These are phyloP conservation scores for Lophiotrema nucula DNA, from an alignment of 495 filamentous ascomycete species.

Conservation along the genomic window DNA sequence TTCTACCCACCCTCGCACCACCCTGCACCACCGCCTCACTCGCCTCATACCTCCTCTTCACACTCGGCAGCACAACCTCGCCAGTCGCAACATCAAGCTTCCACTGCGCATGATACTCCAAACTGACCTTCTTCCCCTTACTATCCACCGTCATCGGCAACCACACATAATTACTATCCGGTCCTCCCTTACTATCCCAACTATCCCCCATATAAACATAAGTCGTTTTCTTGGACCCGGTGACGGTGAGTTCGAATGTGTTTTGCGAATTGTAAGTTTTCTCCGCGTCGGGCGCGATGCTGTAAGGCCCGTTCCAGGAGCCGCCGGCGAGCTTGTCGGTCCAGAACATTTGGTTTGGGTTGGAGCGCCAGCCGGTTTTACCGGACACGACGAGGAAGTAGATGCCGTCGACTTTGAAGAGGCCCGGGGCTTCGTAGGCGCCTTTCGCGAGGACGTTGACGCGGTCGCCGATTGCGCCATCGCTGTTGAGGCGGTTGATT, in stretches of 20 bases:
- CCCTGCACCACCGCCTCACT: constrained; percentile 38
- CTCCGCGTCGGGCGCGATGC: constrained; percentile 45
- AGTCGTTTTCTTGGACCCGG: constrained; percentile 44
- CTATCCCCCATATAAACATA: constrained; percentile 50
- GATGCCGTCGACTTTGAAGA: constrained; percentile 44
- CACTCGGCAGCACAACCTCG: constrained; percentile 40
- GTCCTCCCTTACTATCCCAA: constrained; percentile 45
- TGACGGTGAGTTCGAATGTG: constrained; percentile 46
- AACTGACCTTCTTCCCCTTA: constrained; percentile 39
- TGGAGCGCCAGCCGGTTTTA: constrained; percentile 47
- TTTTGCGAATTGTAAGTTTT: constrained; percentile 51
- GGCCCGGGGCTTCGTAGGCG: constrained; percentile 48
- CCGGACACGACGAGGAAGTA: constrained; percentile 49
- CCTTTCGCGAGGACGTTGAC: constrained; percentile 35
- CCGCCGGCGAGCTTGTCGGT: constrained; percentile 37
- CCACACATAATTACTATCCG: constrained; percentile 46
- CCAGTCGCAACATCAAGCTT: constrained; percentile 47
- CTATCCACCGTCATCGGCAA: constrained; percentile 43
- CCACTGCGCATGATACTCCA: constrained; percentile 50
- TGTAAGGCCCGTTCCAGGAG: constrained; percentile 43
- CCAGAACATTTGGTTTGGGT: constrained; percentile 44
- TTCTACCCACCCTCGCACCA: constrained; percentile 5
- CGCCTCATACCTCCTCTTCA: constrained; percentile 38
- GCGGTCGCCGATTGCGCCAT: constrained; percentile 36
- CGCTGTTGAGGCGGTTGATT: constrained; percentile 47